Evolutionary conservation across 164 flowering plant genomes (phyloP).

Genomic region (Platanus orientalis): DNA sequence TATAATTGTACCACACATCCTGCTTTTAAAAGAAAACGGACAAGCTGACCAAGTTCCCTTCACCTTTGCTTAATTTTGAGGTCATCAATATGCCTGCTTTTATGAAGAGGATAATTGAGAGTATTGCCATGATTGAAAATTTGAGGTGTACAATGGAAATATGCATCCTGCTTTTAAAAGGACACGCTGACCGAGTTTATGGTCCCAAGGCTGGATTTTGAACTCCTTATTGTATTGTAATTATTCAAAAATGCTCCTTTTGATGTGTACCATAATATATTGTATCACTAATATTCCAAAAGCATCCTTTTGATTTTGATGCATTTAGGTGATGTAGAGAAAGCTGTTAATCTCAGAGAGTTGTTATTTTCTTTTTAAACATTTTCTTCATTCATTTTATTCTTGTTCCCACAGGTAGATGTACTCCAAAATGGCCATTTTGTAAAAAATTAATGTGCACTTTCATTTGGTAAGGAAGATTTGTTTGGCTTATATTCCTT

Average conservation of each 20-base stretch:
- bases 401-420: no score
- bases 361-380: no score
- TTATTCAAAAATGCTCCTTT: not conserved
- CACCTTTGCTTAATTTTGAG: not conserved
- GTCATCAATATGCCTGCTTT: not conserved
- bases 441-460: no score
- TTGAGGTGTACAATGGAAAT: not conserved
- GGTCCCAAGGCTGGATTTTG: not conserved
- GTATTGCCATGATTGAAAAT: not conserved
- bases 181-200: slow-evolving; percentile 1
- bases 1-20: slow-evolving; percentile 40
- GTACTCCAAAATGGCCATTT: no score
- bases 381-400: not conserved
- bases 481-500: no score
- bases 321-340: not conserved
- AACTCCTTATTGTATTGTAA: slow-evolving; percentile 4
- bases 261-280: slow-evolving; percentile 3
- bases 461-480: no score
- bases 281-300: not conserved
- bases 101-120: not conserved
- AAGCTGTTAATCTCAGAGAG: not conserved
- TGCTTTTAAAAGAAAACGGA: slow-evolving; percentile 57
- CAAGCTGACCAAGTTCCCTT: slow-evolving; percentile 22
- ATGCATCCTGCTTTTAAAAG: no score
- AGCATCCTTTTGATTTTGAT: not conserved